These are phyloP conservation scores for Colletotrichum sojae DNA, from an alignment of 2,329 filamentous ascomycete species.

Conservation along the genomic window DNA sequence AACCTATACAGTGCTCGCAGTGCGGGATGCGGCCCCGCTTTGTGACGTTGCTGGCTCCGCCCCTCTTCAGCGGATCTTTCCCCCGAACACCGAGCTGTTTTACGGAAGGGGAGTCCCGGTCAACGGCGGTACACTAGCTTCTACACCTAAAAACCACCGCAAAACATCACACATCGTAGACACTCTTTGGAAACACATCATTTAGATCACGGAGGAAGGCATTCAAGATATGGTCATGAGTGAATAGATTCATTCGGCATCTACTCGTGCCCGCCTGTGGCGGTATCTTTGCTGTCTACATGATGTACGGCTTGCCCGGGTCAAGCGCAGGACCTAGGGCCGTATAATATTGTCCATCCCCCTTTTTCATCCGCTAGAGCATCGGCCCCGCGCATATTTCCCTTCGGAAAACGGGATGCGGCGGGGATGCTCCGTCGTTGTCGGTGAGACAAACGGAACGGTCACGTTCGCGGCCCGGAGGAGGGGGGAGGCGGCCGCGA, in stretches of 20 bases:
- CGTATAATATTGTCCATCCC: constrained; percentile 40
- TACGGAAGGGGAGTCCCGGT: neutral
- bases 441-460: constrained; percentile 42
- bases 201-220: neutral
- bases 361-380: constrained; percentile 39
- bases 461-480: constrained; percentile 30
- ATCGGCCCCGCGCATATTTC: constrained; percentile 29
- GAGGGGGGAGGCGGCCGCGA: constrained; percentile 42
- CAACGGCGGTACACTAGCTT: neutral
- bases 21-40: constrained; percentile 10
- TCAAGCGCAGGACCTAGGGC: constrained; percentile 46
- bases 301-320: constrained; percentile 50
- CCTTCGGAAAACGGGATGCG: constrained; percentile 17
- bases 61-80: constrained; percentile 30
- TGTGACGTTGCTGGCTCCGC: constrained; percentile 35
- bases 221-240: constrained; percentile 39
- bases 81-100: constrained; percentile 30
- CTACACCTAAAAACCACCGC: too few species aligned
- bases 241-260: constrained; percentile 68
- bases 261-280: constrained; percentile 54
- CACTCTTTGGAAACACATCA: too few species aligned
- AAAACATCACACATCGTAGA: too few species aligned
- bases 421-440: constrained; percentile 35
- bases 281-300: constrained; percentile 43
- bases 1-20: neutral